phyloP scores from a whole-genome alignment of 2,329 filamentous ascomycete species.

The Dothidotthia symphoricarpi region DNA sequence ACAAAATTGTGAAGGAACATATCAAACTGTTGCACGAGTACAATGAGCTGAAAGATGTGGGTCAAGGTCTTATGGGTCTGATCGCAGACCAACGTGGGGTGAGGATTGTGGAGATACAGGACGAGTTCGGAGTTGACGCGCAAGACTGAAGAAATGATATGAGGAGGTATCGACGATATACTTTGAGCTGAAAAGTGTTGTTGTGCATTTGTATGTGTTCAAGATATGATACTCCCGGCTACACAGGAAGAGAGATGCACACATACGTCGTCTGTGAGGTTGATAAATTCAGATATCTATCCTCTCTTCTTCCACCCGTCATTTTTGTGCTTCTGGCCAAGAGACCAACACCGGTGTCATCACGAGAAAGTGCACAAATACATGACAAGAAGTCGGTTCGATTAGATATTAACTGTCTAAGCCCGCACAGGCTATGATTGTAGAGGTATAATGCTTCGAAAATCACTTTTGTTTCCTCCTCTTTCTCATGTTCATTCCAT shows the following conservation, averaged over 20 bases:
- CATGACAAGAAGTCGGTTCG: neutral
- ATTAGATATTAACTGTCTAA: conserved; percentile 1
- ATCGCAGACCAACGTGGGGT: conserved; percentile 64
- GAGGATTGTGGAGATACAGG: conserved; percentile 51
- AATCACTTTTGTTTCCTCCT: conserved; percentile 3
- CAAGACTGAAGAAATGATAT: conserved; percentile 41
- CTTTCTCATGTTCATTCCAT: no score
- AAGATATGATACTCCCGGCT: no score
- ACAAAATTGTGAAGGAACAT: conserved; percentile 59
- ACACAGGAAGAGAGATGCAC: no score
- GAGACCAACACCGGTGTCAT: no score
- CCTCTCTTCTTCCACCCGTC: no score
- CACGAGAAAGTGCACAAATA: no score
- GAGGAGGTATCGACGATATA: no score
- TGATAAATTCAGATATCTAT: no score
- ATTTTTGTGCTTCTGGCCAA: no score
- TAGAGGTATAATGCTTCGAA: conserved; percentile 9
- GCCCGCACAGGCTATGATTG: neutral
- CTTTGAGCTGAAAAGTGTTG: no score
- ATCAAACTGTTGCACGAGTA: conserved; percentile 66
- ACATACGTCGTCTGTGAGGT: no score
- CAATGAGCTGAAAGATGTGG: conserved; percentile 70
- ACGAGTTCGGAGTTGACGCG: conserved; percentile 48
- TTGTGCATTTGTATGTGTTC: no score
- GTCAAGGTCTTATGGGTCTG: conserved; percentile 63